Base-by-base conservation (phyloP, 2,329 filamentous ascomycete genomes). In the Phialophora expanda region DNA sequence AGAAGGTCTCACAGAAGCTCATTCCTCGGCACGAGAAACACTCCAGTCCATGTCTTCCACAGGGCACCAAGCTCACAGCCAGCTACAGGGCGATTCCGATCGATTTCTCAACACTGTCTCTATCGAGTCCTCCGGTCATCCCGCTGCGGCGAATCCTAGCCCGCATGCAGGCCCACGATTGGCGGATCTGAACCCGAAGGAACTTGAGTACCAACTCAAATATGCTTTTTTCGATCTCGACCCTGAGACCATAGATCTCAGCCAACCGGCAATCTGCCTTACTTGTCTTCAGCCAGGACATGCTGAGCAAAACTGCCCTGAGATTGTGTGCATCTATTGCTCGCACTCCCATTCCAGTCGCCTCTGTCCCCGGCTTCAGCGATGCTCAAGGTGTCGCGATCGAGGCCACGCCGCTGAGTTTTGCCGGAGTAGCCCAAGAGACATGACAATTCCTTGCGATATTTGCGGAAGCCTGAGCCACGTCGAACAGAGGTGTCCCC, bases 391-490 rank as follows among this genome's bases (percentile, higher is more conserved):
- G 73, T 92, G 90, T 75, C 83, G 81, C 56, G 85, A 89, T 75
- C 79, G 84, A 51, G 89, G 89, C 9, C 90, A 92, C 72, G 71
- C 73, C 58, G 76, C 77, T 20, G 71, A 75, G 0, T 70, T 77
- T 7, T 92, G 89, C 73, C 72, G 76, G 1, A 86, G 89, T 68
- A 86, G 86, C 66, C 80, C 90, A 17, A 83, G 82, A 67, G 81
- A 81, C 17, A 86, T 88, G 62, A 81, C 82, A 24, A 78, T 84
- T 55, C 82, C 83, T 2, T 92, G 90, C 74, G 85, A 85, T 11
- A 79, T 87, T 38, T 92, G 90, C 75, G 78, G 78, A 46, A 82
- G 82, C 6, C 69, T 73, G 2, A 79, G 83, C 8, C 90, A 92
- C 71, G 70, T 82, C 8, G 89, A 91, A 73, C 74, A 79, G 12